A percentile compares a stretch with the other conserved stretches of the same genome.
phyloP scores from a whole-genome alignment of 495 filamentous ascomycete genomes.

The Aspergillus asperescens region DNA sequence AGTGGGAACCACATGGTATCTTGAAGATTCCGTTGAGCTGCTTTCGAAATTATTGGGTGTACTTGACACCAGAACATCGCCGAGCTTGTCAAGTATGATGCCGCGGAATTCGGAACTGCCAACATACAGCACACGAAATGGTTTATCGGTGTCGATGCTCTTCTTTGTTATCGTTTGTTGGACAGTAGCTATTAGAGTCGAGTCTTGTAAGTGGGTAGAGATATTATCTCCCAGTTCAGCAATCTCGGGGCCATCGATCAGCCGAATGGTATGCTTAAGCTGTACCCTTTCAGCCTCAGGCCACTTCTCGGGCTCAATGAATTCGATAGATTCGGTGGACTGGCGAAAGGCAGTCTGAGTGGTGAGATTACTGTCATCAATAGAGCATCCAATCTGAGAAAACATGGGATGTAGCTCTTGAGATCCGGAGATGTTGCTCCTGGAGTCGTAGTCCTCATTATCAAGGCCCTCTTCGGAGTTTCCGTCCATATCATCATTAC shows the following conservation, averaged over 20 bases:
- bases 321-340: conserved; percentile 51
- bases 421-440: conserved; percentile 33
- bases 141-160: conserved; percentile 56
- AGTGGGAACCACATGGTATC: conserved; percentile 71
- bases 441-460: conserved; percentile 22
- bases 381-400: conserved; percentile 25
- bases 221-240: conserved; percentile 42
- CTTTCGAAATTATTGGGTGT: conserved; percentile 36
- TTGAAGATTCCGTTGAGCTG: conserved; percentile 50
- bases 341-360: conserved; percentile 33
- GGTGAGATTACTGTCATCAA: conserved; percentile 43
- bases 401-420: conserved; percentile 43
- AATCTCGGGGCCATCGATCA: conserved; percentile 51
- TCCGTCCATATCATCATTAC: conserved; percentile 31
- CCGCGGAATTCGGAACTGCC: conserved; percentile 58
- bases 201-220: conserved; percentile 22
- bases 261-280: conserved; percentile 58
- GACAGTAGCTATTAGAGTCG: conserved; percentile 50
- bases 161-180: conserved; percentile 68
- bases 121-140: conserved; percentile 65
- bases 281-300: conserved; percentile 50
- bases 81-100: conserved; percentile 71
- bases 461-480: conserved; percentile 28
- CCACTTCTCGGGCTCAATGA: conserved; percentile 53
- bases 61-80: conserved; percentile 54